Percentiles rank a stretch among this genome's conserved stretches.
Conservation (phyloP, 768 basidiomycete species). For the Pleurotus salmoneostramineus region DNA sequence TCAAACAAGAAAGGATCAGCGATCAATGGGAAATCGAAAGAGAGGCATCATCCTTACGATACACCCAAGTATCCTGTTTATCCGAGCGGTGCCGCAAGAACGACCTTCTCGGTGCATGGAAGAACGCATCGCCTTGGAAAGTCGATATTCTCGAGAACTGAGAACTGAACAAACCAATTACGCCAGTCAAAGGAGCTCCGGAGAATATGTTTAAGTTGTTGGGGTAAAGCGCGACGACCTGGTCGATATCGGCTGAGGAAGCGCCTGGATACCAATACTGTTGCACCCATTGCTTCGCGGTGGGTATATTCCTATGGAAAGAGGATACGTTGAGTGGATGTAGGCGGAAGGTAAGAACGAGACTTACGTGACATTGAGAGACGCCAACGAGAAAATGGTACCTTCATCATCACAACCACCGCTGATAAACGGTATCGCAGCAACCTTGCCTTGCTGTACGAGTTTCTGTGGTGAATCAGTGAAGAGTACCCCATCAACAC, state of each 20-base stretch:
- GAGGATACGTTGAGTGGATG: neutral
- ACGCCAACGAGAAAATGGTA: constrained; percentile 21
- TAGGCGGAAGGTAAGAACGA: neutral
- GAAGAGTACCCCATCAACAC: constrained; percentile 25
- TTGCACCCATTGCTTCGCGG: constrained; percentile 22
- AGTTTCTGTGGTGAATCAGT: constrained; percentile 18
- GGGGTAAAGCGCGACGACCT: neutral
- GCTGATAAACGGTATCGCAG: constrained; percentile 28
- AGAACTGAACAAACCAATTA: constrained; percentile 21
- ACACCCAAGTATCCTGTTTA: constrained; percentile 34
- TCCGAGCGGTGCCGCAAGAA: constrained; percentile 24
- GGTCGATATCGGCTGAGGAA: neutral
- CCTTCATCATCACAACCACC: constrained; percentile 37
- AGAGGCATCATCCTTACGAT: constrained; percentile 21
- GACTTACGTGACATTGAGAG: constrained; percentile 21
- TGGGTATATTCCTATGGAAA: constrained; percentile 15
- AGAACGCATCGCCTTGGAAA: constrained; percentile 29
- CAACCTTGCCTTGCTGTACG: constrained; percentile 19
- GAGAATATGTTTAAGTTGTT: constrained; percentile 21
- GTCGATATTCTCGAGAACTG: constrained; percentile 34
- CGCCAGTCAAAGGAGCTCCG: constrained; percentile 36
- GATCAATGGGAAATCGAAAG: neutral
- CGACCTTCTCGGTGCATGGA: constrained; percentile 32
- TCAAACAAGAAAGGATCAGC: neutral
- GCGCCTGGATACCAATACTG: neutral